Conservation (phyloP, 2,329 filamentous ascomycete species). For the Colletotrichum somersetense region DNA sequence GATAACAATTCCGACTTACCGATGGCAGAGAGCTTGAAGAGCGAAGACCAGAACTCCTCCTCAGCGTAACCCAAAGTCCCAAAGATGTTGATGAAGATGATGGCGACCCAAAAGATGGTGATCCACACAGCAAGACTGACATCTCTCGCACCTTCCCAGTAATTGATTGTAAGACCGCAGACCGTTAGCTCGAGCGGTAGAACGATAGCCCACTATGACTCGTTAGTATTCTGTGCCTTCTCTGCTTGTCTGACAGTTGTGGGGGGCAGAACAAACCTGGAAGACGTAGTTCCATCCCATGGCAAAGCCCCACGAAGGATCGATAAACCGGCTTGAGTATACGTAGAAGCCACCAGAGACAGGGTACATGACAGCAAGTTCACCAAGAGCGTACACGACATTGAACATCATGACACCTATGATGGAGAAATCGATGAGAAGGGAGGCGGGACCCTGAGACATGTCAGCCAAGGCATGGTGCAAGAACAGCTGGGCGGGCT, state of each 20-base stretch:
- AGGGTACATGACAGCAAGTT: conserved; percentile 67
- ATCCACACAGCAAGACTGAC: conserved; percentile 66
- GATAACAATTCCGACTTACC: conserved; percentile 42
- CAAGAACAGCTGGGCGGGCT: neutral
- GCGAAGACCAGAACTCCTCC: conserved; percentile 68
- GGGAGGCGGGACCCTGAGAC: conserved; percentile 49
- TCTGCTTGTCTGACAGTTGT: neutral
- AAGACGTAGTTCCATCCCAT: conserved; percentile 65
- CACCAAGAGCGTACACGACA: conserved; percentile 70
- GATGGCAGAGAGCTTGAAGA: conserved; percentile 63
- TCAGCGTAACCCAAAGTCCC: conserved; percentile 63
- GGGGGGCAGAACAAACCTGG: conserved; percentile 46
- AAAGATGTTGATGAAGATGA: conserved; percentile 60
- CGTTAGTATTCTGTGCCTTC: neutral
- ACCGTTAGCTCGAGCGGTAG: conserved; percentile 63
- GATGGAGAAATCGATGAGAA: conserved; percentile 60
- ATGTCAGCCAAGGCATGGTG: conserved; percentile 2
- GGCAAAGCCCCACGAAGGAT: conserved; percentile 66
- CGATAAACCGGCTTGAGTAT: conserved; percentile 68
- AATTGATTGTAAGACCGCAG: conserved; percentile 61
- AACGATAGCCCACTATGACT: conserved; percentile 57
- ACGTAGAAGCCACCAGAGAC: conserved; percentile 71
- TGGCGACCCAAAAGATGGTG: conserved; percentile 62
- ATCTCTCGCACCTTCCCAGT: conserved; percentile 57
- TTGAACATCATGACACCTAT: conserved; percentile 68